A percentile compares a stretch with the other conserved stretches of the same genome.
phyloP scores from a whole-genome alignment of 768 basidiomycete genomes.

The Amyloporia xantha region DNA sequence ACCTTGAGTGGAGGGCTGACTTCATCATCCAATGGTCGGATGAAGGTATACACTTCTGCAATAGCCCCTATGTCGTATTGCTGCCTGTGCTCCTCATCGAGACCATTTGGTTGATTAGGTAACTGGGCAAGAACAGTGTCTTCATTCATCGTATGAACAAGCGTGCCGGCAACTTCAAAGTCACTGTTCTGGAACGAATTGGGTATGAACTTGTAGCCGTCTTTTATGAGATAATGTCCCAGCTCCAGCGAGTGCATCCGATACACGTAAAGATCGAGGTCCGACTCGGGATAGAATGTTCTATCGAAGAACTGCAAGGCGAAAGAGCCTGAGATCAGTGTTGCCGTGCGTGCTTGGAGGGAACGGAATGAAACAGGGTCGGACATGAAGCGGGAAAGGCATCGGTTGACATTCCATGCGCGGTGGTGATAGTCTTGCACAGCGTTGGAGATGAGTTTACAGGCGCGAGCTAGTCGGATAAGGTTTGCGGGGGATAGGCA shows the following conservation, averaged over 20 bases:
- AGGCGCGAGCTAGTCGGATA: not conserved
- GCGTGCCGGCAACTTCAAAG: conserved; percentile 12
- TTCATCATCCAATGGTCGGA: conserved; percentile 9
- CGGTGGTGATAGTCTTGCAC: conserved; percentile 18
- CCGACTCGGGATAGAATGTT: conserved; percentile 34
- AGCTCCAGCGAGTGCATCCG: conserved; percentile 17
- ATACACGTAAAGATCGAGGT: conserved; percentile 41
- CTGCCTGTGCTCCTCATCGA: not conserved
- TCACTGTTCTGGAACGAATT: conserved; percentile 12
- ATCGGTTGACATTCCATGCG: conserved; percentile 28
- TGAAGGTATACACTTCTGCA: conserved; percentile 29
- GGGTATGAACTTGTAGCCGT: conserved; percentile 27
- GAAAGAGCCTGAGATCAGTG: conserved; percentile 44
- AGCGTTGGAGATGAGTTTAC: conserved; percentile 1
- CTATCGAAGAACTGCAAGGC: conserved; percentile 47
- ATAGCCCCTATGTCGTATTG: conserved; percentile 22
- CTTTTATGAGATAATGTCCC: conserved; percentile 28
- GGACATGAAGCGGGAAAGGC: conserved; percentile 29
- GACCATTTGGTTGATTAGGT: conserved; percentile 6
- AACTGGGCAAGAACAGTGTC: not conserved
- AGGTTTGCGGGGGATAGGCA: conserved; percentile 3
- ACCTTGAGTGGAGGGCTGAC: conserved; percentile 22
- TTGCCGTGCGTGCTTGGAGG: conserved; percentile 35
- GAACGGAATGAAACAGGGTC: conserved; percentile 32
- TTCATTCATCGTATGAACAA: not conserved